These are phyloP conservation scores for Boletus sp. DNA, from an alignment of 768 basidiomycete genomes.

Conservation along the genomic window DNA sequence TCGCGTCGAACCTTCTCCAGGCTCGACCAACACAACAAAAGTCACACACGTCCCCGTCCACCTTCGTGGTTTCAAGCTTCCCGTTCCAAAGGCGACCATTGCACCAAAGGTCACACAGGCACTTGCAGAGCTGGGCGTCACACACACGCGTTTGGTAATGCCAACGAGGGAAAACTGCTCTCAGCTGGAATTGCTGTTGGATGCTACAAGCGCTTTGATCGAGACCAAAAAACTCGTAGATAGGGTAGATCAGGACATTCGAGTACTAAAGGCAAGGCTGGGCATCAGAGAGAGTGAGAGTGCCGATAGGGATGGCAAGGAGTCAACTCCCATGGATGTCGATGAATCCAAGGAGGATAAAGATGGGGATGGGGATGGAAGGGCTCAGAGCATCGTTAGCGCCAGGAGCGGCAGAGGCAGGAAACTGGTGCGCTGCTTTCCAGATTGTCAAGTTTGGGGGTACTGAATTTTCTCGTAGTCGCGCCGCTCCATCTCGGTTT, in stretches of 20 bases:
- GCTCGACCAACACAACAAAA: slow-evolving; percentile 51
- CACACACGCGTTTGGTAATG: slow-evolving; percentile 81
- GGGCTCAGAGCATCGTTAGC: slow-evolving; percentile 67
- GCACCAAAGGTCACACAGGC: slow-evolving; percentile 75
- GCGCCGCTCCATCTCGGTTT: slow-evolving; percentile 69
- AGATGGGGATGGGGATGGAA: slow-evolving; percentile 44
- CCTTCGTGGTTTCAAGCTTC: slow-evolving; percentile 85
- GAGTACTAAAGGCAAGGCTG: slow-evolving; percentile 62
- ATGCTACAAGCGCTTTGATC: slow-evolving; percentile 70
- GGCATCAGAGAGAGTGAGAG: slow-evolving; percentile 50
- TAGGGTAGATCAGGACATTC: slow-evolving; percentile 81
- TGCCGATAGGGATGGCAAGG: slow-evolving; percentile 37
- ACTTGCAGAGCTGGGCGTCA: slow-evolving; percentile 74
- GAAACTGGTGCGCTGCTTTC: slow-evolving; percentile 45
- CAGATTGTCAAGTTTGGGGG: not conserved
- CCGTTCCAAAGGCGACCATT: slow-evolving; percentile 70
- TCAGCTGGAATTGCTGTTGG: slow-evolving; percentile 70
- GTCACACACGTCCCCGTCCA: slow-evolving; percentile 75
- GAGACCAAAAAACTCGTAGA: slow-evolving; percentile 89
- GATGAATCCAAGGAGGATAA: slow-evolving; percentile 40
- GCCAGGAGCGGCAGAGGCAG: slow-evolving; percentile 53
- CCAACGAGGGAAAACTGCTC: slow-evolving; percentile 82
- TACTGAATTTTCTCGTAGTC: slow-evolving; percentile 32
- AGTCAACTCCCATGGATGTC: slow-evolving; percentile 48
- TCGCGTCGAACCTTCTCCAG: slow-evolving; percentile 56